Percentiles rank a stretch among this genome's conserved stretches.
Conservation (phyloP, 2,329 filamentous ascomycete genomes). For the Alternaria sp. region DNA sequence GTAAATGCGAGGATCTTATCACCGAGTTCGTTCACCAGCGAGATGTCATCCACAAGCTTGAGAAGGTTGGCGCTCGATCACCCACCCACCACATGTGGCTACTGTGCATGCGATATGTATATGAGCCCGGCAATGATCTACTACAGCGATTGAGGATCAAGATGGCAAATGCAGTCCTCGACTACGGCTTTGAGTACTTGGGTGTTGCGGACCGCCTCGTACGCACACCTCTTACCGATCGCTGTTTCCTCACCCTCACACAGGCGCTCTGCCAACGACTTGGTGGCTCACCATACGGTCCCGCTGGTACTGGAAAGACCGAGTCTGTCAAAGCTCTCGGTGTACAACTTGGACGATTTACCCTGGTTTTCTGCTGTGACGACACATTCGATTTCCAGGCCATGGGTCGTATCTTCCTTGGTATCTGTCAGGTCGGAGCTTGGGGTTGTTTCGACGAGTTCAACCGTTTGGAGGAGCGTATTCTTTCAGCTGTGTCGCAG, state of each 20-base stretch:
- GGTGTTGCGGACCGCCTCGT: conserved; percentile 96
- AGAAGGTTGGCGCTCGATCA: conserved; percentile 76
- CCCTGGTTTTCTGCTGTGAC: conserved; percentile 98
- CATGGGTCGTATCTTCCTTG: conserved; percentile 99
- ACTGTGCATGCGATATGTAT: conserved; percentile 96
- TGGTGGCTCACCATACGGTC: conserved; percentile 95
- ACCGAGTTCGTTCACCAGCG: conserved; percentile 99
- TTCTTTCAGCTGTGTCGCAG: conserved; percentile 96
- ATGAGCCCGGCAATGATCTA: conserved; percentile 81
- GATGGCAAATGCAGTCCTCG: conserved; percentile 95
- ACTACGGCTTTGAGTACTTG: conserved; percentile 98
- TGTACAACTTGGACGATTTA: conserved; percentile 95
- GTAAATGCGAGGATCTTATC: conserved; percentile 98
- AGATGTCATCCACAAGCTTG: conserved; percentile 88
- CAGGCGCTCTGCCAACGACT: conserved; percentile 95
- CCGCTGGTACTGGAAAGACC: conserved; percentile 97
- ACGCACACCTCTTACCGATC: conserved; percentile 93
- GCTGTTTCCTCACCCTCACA: conserved; percentile 97
- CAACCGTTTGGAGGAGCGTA: conserved; percentile 97
- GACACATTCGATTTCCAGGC: conserved; percentile 99
- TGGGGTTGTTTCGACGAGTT: conserved; percentile 99
- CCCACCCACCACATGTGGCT: conserved; percentile 91
- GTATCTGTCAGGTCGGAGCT: conserved; percentile 97
- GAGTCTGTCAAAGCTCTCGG: conserved; percentile 98
- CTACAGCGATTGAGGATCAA: conserved; percentile 85